phyloP scores from a whole-genome alignment of 176 grass and related monocot species.

The Carex scoparia region DNA sequence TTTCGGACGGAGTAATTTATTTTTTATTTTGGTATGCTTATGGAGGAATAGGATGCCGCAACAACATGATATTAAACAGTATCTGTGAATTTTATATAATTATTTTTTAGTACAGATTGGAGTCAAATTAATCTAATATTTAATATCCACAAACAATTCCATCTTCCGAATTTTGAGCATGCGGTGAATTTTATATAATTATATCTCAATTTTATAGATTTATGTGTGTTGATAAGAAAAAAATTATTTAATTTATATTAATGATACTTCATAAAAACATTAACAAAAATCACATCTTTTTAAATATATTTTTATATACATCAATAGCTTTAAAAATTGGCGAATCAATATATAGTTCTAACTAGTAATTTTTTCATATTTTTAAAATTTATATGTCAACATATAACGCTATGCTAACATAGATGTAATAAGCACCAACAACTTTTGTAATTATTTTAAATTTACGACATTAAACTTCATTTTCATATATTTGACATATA shows the following conservation, averaged over 20 bases:
- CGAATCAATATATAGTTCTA: neutral
- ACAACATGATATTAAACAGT: neutral
- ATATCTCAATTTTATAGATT: neutral
- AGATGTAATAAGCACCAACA: neutral
- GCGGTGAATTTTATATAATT: neutral
- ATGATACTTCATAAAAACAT: neutral
- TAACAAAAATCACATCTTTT: neutral
- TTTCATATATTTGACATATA: neutral
- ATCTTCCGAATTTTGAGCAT: too few species aligned
- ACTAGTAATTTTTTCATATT: neutral
- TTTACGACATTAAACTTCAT: neutral
- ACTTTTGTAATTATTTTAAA: too few species aligned
- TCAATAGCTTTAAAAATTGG: neutral
- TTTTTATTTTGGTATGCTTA: neutral
- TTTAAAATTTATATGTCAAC: neutral
- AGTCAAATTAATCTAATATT: too few species aligned
- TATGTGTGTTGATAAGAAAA: neutral
- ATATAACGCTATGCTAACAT: neutral
- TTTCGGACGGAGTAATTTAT: neutral
- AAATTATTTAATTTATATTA: neutral
- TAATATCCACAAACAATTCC: too few species aligned
- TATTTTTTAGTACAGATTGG: too few species aligned
- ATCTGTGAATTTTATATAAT: neutral
- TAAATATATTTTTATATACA: neutral
- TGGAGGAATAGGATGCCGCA: neutral